Base-by-base conservation (phyloP, 306 rosid species). In the Vachellia collinsii region DNA sequence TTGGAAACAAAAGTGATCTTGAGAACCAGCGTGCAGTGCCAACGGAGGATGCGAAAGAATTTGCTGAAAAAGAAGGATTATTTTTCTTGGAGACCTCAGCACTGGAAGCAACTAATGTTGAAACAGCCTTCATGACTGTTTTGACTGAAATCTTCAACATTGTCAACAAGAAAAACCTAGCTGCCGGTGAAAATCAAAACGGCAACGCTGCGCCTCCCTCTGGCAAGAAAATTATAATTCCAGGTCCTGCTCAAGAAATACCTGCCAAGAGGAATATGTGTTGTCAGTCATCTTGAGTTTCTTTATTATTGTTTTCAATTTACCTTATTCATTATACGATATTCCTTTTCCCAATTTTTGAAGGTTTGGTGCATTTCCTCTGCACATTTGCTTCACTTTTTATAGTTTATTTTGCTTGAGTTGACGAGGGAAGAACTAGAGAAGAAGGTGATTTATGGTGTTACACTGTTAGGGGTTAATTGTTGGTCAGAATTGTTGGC, bases 1-100 rank as follows among this genome's bases (percentile, higher is more conserved):
- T 94, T 41, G 98, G 98, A 51, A 94, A 94, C 94, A 94, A 94
- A 77, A 86, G 81, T 72, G 98, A 94, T 87, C 97, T 94, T 3
- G 98, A 94, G 85, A 65, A 86, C 84, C 98, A 91, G 87, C 93
- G 98, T 53, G 90, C 92, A 10, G 93, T 94, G 23, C 90, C 97
- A n/a, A 94, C 92, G 0, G 98, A 92, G 74, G 98, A 94, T 62
- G 98, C 98, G 48, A 92, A 88, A 82, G 98, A 94, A 80, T 94
- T 94, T 50, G 98, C 98, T 22, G 90, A 94, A 79, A 94, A 94
- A 84, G 98, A 94, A 84, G 98, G 97, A 8, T 83, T 94, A 3
- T 94, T 94, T 81, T 94, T 94, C 93, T 78, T 94, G 77, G 98
- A 94, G 91, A 94, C 98, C 70, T 94, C 98, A 3, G 98, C 98